These are phyloP conservation scores for Dioszegia hungarica DNA, from an alignment of 768 basidiomycete genomes.

Conservation along the genomic window DNA sequence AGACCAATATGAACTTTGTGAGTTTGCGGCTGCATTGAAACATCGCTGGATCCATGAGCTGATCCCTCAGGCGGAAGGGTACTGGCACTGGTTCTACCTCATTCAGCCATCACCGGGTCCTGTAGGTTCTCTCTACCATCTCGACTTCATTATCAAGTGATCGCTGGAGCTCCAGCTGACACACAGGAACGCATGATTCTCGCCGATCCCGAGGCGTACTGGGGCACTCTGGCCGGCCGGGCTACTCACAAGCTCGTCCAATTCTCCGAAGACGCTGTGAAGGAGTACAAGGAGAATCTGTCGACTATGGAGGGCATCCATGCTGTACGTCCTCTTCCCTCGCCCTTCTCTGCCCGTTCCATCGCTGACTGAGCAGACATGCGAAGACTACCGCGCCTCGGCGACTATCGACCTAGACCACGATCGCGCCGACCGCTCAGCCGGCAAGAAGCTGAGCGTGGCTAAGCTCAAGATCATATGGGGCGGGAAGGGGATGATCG, in stretches of 20 bases:
- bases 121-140: slow-evolving; percentile 13
- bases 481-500: slow-evolving; percentile 36
- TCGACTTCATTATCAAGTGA: too few species aligned
- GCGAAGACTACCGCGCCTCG: slow-evolving; percentile 47
- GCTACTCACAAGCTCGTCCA: slow-evolving; percentile 13
- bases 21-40: too few species aligned
- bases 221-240: slow-evolving; percentile 12
- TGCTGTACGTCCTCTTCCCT: slow-evolving; percentile 18
- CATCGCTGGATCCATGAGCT: too few species aligned
- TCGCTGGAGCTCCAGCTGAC: not conserved
- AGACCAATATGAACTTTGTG: slow-evolving; percentile 28
- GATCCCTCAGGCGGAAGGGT: slow-evolving; percentile 21
- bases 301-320: slow-evolving; percentile 21
- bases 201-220: slow-evolving; percentile 22
- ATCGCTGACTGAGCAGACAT: slow-evolving; percentile 11
- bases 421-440: slow-evolving; percentile 26
- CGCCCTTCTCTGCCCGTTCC: not conserved
- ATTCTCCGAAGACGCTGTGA: slow-evolving; percentile 24
- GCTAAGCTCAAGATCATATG: slow-evolving; percentile 25
- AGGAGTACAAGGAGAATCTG: slow-evolving; percentile 19
- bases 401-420: slow-evolving; percentile 45
- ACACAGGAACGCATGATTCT: slow-evolving; percentile 30
- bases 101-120: slow-evolving; percentile 30
- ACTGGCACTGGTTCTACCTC: slow-evolving; percentile 45
- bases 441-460: slow-evolving; percentile 17